These are phyloP conservation scores for Raphanus sativus DNA, from an alignment of 345 rosid genomes.

Conservation along the genomic window DNA sequence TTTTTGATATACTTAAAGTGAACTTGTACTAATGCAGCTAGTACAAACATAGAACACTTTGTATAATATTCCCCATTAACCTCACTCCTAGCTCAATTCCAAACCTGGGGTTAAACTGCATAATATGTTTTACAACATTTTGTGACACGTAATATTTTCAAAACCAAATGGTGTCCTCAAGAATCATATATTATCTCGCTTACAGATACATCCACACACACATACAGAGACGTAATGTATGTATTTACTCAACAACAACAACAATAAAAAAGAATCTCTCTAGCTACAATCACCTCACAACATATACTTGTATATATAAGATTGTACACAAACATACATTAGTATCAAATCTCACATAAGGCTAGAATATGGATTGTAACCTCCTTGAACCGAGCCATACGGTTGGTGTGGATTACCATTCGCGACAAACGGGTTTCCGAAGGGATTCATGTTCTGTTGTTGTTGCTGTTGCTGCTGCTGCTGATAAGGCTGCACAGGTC, in stretches of 20 bases:
- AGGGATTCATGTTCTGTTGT: conserved; percentile 32
- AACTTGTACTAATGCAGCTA: too few relatives aligned
- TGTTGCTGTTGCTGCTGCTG: conserved; percentile 30
- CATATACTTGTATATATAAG: conserved; percentile 29
- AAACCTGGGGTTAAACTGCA: neutral
- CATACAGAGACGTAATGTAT: conserved; percentile 2
- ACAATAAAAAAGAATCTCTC: conserved; percentile 14
- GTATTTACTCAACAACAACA: conserved; percentile 23
- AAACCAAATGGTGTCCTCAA: conserved; percentile 22
- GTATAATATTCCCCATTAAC: too few relatives aligned
- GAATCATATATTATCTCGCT: conserved; percentile 10
- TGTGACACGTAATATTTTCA: neutral
- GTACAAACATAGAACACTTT: too few relatives aligned
- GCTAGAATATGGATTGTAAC: conserved; percentile 37
- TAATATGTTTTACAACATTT: neutral
- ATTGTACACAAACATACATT: conserved; percentile 30
- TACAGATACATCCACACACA: conserved; percentile 20
- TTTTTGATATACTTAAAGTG: too few relatives aligned
- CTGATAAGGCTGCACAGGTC: conserved; percentile 29
- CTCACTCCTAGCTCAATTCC: neutral
- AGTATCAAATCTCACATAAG: conserved; percentile 19
- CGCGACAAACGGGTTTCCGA: conserved; percentile 38
- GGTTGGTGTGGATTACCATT: conserved; percentile 35
- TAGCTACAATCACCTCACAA: conserved; percentile 32
- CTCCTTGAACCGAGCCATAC: conserved; percentile 28